Evolutionary conservation across 2,329 filamentous ascomycete genomes (phyloP), one percentile per base, ranked within the genome.

Genomic region (Thielaviopsis ethacetica): DNA sequence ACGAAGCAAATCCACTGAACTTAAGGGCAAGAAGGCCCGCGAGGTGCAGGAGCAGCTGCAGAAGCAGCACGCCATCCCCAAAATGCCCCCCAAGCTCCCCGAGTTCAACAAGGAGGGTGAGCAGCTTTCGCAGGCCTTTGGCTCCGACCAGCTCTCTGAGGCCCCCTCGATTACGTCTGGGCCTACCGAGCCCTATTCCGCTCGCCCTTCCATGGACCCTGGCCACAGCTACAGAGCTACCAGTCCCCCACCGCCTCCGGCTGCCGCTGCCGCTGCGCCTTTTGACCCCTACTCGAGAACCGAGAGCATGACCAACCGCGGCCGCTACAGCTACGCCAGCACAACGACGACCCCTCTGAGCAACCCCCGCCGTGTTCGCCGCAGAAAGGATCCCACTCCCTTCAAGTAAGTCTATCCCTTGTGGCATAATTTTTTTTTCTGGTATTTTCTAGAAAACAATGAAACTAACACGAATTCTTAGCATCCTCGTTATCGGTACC

Each of bases 251-350:
- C 71, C 64, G 69, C 71, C 65, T 71, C 68, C 62, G 70, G 81
- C 83, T 1, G 81, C 81, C 53, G 79, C 75, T 68, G 79, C 79
- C 60, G 79, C 78, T 54, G 55, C 55, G 15, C 79, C 76, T 66
- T 77, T 80, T 63, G 89, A 95, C 66, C 86, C 88, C 15, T 93
- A 93, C 68, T 83, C 86, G 53, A 81, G 88, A 63, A 85, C 86
- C 41, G 88, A 94, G 75, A 96, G 91, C 77, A 96, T 97, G 88
- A 91, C 91, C 65, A 85, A 97, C 72, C 89, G 93, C 65, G 90
- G 91, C 62, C 86, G 93, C 64, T 95, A 95, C 73, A 96, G 91
- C 74, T 97, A 96, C 73, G 90, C 91, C 60, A 95, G 88, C 74
- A 94, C 87, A 71, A 86, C 88, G 58, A 81, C 91, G 64, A 95